A percentile compares a stretch with the other conserved stretches of the same genome.
Conservation (phyloP, 2,329 filamentous ascomycete species). For the Arthrinium phaeospermum region DNA sequence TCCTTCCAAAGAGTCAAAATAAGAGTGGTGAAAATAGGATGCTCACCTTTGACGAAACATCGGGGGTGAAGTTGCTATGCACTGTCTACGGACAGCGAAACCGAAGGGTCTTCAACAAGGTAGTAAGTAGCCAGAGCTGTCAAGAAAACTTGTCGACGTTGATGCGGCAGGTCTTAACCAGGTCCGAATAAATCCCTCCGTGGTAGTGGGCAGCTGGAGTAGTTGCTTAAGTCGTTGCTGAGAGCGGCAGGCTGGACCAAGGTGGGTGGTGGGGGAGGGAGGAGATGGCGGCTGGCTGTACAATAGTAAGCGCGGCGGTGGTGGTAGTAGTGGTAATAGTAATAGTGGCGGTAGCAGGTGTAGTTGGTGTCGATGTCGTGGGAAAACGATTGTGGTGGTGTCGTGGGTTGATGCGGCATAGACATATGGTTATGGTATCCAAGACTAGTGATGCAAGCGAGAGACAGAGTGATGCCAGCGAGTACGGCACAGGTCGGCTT, state of each 20-base stretch:
- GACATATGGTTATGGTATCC: slow-evolving; percentile 6
- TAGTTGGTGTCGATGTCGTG: slow-evolving; percentile 8
- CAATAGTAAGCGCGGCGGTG: slow-evolving; percentile 5
- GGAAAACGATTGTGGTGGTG: slow-evolving; percentile 12
- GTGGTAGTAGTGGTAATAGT: neutral
- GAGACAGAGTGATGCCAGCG: slow-evolving; percentile 15
- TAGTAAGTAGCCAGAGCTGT: neutral
- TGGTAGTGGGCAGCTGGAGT: neutral
- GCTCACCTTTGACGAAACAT: slow-evolving; percentile 21
- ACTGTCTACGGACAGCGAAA: slow-evolving; percentile 18
- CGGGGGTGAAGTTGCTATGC: slow-evolving; percentile 8
- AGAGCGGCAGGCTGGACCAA: neutral
- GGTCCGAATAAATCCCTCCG: slow-evolving; percentile 12
- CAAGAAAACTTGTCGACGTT: neutral
- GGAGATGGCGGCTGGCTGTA: slow-evolving; percentile 13
- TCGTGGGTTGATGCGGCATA: slow-evolving; percentile 12
- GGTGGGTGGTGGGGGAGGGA: slow-evolving; percentile 10
- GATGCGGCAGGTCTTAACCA: neutral
- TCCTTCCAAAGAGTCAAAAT: neutral
- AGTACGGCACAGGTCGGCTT: slow-evolving; percentile 13
- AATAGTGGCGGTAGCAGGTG: neutral
- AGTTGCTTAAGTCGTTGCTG: neutral
- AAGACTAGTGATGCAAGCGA: slow-evolving; percentile 17
- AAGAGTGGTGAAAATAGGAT: neutral
- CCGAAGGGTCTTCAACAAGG: slow-evolving; percentile 11